Base-by-base conservation (phyloP, 768 basidiomycete genomes). In the Macrolepiota albuminosa region DNA sequence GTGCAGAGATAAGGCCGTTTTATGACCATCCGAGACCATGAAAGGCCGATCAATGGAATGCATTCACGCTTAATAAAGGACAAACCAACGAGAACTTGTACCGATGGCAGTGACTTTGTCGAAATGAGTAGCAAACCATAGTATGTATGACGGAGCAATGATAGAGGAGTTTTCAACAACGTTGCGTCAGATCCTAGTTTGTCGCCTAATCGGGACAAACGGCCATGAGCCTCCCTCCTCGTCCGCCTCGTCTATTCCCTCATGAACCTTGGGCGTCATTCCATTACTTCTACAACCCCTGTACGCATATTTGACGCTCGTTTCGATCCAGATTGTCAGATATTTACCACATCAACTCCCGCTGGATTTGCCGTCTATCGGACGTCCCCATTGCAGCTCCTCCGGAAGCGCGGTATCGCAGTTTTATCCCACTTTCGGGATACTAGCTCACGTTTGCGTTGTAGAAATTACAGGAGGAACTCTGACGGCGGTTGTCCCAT, bases 181-280 rank as follows among this genome's bases (percentile, higher is more conserved):
- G 57, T 64, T 64, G 59, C 46, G 52, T 63, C 52, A 52, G 62
- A 4, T 47, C 16, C 43, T 39, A 31, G 18, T 24, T 11, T 37
- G 58, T 62, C 48, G 58, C 62, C 62, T 61, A 63, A 63, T 61
- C 55, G 24, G 64, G 64, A 59, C 64, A 65, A 55, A 59, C 56
- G 46, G 56, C 62, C 64, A 61, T 66, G 64, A 65, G 48, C 59
- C 54, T 47, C 54, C 56, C 43, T 56, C 51, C 54, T 63, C 63
- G 24, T 61, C 49, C 51, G 52, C 61, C 61, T 56, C 45, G 54
- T 56, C 57, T 51, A 55, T 58, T 59, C 58, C 66, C 75, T 76
- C 76, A 94, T 94, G 91, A 92, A 94, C 80, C 79, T 93, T 69
- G 91, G 86, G 67, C 85, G 92, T 68, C 89, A 91, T 71, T 86